Percentiles rank a stretch among this genome's conserved stretches.
Evolutionary conservation across 331 rosid species (phyloP).

Genomic region (Quercus lobata): DNA sequence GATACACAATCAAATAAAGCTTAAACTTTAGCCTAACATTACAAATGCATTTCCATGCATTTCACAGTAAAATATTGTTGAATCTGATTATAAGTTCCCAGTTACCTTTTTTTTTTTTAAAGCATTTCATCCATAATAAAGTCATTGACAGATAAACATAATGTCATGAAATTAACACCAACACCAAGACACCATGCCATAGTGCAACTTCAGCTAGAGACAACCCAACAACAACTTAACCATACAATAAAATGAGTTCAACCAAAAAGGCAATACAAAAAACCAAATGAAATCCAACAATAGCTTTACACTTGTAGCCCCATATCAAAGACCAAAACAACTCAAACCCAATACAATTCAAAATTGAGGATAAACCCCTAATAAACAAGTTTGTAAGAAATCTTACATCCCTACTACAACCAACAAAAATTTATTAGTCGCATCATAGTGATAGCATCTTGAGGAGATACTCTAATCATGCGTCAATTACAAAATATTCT

Average conservation of each 20-base stretch:
- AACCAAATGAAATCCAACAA: neutral
- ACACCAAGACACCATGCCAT: neutral
- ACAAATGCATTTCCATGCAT: neutral
- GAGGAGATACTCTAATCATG: neutral
- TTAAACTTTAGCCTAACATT: neutral
- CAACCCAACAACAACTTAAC: neutral
- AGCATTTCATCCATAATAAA: neutral
- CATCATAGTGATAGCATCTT: neutral
- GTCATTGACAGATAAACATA: neutral
- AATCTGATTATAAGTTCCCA: neutral
- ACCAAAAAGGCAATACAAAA: neutral
- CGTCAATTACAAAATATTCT: neutral
- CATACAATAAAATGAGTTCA: neutral
- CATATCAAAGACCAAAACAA: neutral
- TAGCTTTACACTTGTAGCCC: neutral
- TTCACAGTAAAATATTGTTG: neutral
- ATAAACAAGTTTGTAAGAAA: neutral
- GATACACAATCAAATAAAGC: neutral
- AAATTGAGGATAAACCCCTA: neutral
- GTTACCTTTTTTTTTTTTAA: too few relatives aligned
- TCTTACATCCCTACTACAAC: neutral
- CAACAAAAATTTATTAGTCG: neutral
- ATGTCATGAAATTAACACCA: neutral
- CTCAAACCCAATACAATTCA: neutral
- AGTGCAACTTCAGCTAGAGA: neutral